phyloP scores from a whole-genome alignment of 768 basidiomycete genomes.

The Rhizopogon rudus region DNA sequence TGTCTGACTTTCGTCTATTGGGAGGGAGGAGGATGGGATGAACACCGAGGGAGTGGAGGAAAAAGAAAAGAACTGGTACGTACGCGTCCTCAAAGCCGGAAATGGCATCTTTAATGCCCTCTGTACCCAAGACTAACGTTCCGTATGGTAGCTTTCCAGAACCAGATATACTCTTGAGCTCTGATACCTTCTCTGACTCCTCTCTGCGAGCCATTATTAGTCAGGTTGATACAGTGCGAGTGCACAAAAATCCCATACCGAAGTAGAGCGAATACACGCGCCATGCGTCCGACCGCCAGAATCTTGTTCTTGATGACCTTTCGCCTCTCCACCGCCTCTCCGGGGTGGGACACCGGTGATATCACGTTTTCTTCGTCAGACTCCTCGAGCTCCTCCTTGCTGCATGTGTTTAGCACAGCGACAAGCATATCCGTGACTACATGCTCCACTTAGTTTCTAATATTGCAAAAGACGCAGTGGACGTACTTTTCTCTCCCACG shows the following conservation, averaged over 20 bases:
- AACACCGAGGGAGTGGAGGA: not conserved
- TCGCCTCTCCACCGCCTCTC: slow-evolving; percentile 66
- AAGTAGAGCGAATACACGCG: slow-evolving; percentile 91
- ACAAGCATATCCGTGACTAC: slow-evolving; percentile 98
- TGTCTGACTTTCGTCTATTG: slow-evolving; percentile 88
- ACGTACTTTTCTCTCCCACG: slow-evolving; percentile 93
- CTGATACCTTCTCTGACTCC: slow-evolving; percentile 96
- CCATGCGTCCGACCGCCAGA: slow-evolving; percentile 94
- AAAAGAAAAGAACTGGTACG: slow-evolving; percentile 28
- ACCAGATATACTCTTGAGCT: slow-evolving; percentile 88
- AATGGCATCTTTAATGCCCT: slow-evolving; percentile 94
- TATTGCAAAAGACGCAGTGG: not conserved
- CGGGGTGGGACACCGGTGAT: slow-evolving; percentile 30
- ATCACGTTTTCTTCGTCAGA: slow-evolving; percentile 42
- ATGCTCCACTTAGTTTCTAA: slow-evolving; percentile 4
- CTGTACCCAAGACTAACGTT: slow-evolving; percentile 79
- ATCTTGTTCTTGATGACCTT: slow-evolving; percentile 98
- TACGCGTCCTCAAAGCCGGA: slow-evolving; percentile 94
- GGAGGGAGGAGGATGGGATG: not conserved
- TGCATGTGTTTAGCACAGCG: slow-evolving; percentile 92
- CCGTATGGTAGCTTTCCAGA: slow-evolving; percentile 76
- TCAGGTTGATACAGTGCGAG: not conserved
- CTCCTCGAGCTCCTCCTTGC: slow-evolving; percentile 94
- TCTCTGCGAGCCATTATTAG: slow-evolving; percentile 48
- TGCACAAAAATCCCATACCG: slow-evolving; percentile 51